phyloP scores from a whole-genome alignment of 2,329 filamentous ascomycete genomes.

The Myriosclerotinia duriaeana region DNA sequence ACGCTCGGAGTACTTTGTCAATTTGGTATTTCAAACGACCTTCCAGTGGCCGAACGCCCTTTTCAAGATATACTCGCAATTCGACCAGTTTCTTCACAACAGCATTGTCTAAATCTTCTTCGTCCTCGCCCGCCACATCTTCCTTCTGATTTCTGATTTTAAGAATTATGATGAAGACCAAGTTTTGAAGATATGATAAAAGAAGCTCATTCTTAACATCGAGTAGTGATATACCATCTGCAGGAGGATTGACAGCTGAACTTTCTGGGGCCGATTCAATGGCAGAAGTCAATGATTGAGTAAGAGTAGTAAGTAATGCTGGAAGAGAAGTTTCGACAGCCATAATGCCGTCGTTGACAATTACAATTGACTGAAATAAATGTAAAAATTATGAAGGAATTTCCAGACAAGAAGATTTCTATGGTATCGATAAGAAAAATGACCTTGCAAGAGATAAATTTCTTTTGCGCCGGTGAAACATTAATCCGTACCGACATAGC shows the following conservation, averaged over 20 bases:
- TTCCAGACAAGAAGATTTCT: slow-evolving; percentile 4
- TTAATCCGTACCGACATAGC: slow-evolving; percentile 23
- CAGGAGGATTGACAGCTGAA: slow-evolving; percentile 65
- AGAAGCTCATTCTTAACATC: slow-evolving; percentile 97
- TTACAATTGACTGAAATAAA: slow-evolving; percentile 2
- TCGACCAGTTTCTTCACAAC: slow-evolving; percentile 87
- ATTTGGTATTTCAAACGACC: slow-evolving; percentile 91
- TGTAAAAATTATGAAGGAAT: background rate
- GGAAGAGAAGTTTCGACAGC: slow-evolving; percentile 52
- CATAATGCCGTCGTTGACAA: slow-evolving; percentile 41
- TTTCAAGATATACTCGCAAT: slow-evolving; percentile 87
- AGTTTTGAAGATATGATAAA: slow-evolving; percentile 90
- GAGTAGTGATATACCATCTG: slow-evolving; percentile 88
- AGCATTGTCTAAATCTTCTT: slow-evolving; percentile 55
- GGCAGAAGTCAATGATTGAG: slow-evolving; percentile 57
- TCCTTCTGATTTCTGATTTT: slow-evolving; percentile 63
- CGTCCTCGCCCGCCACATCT: slow-evolving; percentile 39
- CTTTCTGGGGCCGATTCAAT: slow-evolving; percentile 65
- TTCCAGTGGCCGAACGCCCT: slow-evolving; percentile 86
- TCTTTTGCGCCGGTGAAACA: slow-evolving; percentile 27
- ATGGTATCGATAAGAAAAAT: slow-evolving; percentile 19
- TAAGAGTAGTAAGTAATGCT: slow-evolving; percentile 54
- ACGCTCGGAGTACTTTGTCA: slow-evolving; percentile 87
- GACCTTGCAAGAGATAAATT: slow-evolving; percentile 10
- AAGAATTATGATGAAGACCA: slow-evolving; percentile 81